Evolutionary conservation across 2,329 filamentous ascomycete genomes (phyloP), one percentile per base, ranked within the genome.

Genomic region (Pseudogymnoascus destructans): DNA sequence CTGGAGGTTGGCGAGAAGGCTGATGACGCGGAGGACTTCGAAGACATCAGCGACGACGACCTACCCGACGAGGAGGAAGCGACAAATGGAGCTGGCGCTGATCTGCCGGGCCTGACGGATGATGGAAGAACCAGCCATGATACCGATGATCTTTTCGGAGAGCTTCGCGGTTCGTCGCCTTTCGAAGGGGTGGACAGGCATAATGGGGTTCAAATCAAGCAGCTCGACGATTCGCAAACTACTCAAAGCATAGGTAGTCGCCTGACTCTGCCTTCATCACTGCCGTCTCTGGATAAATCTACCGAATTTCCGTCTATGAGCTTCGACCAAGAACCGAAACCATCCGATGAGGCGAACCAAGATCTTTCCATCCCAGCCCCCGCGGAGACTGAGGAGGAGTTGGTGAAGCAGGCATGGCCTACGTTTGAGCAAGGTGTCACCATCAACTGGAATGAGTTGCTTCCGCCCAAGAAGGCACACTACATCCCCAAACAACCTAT

Each of bases 21-120:
- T 58, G 90, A 90, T 61, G 88, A 97, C 72, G 93, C 93, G 38
- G 74, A 93, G 62, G 93, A 98, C 68, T 98, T 79, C 66, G 89
- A 88, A 68, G 89, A 95, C 67, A 91, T 97, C 62, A 86, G 86
- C 63, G 92, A 97, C 69, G 90, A 95, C 68, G 91, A 96, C 62
- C 78, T 95, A 6, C 86, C 89, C 9, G 89, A 93, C 5, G 89
- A 93, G 62, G 84, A 88, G 61, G 79, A 84, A 58, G 62, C 65
- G 7, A 63, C 63, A 15, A 62, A 62, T 3, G 58, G 57, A 7
- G 61, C 59, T 40, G 61, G 61, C 25, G 63, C 55, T 10, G 65
- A 69, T 59, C 56, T 64, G 21, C 66, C 66, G 25, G 67, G 63
- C 23, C 61, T 70, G n/a, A 67, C 77, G 1, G 81, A 85, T 62